Conservation (phyloP, 441 rosid species). For the Theobroma grandiflorum region DNA sequence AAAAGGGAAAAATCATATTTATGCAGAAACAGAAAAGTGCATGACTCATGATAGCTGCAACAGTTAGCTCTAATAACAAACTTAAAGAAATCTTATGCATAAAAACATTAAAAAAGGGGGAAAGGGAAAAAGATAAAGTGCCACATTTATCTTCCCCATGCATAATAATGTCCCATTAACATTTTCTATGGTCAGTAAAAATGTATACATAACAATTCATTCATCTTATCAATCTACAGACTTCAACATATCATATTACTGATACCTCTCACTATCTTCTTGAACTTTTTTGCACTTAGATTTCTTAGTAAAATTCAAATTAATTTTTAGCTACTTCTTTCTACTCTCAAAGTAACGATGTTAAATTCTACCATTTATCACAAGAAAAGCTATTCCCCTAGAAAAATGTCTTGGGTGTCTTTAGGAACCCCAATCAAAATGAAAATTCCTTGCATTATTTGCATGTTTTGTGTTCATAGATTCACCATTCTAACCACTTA, state of each 20-base stretch:
- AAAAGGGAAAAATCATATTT: neutral
- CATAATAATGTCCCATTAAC: neutral
- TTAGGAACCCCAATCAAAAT: neutral
- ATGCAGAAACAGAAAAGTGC: neutral
- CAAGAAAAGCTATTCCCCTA: neutral
- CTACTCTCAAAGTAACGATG: too few relatives aligned
- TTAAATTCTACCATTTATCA: neutral
- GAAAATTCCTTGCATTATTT: neutral
- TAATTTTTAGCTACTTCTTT: neutral
- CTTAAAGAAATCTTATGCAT: neutral
- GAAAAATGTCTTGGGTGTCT: neutral
- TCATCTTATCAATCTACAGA: neutral
- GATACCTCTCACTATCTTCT: neutral
- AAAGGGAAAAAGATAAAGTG: neutral
- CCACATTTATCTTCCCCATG: neutral
- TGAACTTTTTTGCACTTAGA: neutral
- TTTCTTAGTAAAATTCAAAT: slow-evolving; percentile 5
- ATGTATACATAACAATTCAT: neutral
- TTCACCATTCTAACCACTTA: neutral
- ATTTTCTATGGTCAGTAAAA: neutral
- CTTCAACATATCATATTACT: slow-evolving; percentile 8
- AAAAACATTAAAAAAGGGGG: neutral
- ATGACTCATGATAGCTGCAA: neutral
- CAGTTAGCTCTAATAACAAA: neutral
- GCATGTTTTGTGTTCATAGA: neutral